Base-by-base conservation (phyloP, 208 protist genomes). In the Trypanosoma mega region DNA sequence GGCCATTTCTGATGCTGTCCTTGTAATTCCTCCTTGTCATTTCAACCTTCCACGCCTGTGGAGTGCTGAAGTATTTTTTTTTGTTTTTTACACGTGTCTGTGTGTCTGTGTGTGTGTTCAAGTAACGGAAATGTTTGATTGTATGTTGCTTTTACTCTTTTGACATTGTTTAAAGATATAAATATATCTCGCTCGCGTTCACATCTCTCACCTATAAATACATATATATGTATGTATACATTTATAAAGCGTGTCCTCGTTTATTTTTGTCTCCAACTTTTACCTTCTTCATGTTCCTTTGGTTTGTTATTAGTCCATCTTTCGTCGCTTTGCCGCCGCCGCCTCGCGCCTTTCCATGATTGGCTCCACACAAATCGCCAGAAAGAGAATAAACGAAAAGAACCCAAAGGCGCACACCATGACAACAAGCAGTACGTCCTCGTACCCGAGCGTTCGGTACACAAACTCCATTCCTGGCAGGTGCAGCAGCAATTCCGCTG, bases 401-500 rank as follows among this genome's bases (percentile, higher is more conserved):
- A 94, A 87, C 7, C 56, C 24, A n/a, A 82, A 43, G 1, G 74
- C 74, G 48, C 74, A 75, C 11, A 87, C 48, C 18, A 88, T 69
- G 6, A 70, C 41, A 9, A 92, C 67, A 34, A 95, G 85, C 14
- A 83, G 61, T 8, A 72, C 74, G 48, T 95, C 88, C 14, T 95
- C 82, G 60, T 91, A 92, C 23, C 67, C 57, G 2, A 92, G 56
- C 14, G 64, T 23, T 20, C 59, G 33, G 74, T 95, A 89, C 3
- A 92, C 24, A 50, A 56, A 79, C 57, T 72, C 60, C 21, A 88
- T 72, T 8, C 65, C 75, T 1, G 71, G 82, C 24, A 87, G 62
- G 44, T 74, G 57, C 2, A 80, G 72, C 41, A 94, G 49, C 21
- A 46, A 68, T 66, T 96, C 85, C 0, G 89, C 79, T 1, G 82